Conservation (phyloP, 2,329 filamentous ascomycete species). For the Didymella keratinophila region DNA sequence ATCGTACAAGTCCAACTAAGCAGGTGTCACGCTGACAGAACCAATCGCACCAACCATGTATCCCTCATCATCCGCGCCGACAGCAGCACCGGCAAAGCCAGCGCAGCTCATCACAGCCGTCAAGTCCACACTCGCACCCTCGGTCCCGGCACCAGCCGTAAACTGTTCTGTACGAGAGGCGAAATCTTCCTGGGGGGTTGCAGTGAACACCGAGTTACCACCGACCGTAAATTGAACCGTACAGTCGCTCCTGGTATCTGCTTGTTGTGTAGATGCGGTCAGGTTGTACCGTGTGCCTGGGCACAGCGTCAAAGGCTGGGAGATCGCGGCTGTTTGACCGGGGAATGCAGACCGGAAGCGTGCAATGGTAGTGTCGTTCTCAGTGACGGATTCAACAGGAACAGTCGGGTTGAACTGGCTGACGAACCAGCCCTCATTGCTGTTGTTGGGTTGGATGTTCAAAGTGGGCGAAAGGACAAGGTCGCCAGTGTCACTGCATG, state of each 20-base stretch:
- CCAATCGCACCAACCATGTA: slow-evolving; percentile 27
- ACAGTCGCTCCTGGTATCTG: slow-evolving; percentile 30
- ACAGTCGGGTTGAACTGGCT: slow-evolving; percentile 28
- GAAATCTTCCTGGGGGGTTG: slow-evolving; percentile 29
- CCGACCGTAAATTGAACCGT: slow-evolving; percentile 29
- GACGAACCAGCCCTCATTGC: slow-evolving; percentile 34
- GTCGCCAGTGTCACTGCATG: slow-evolving; percentile 35
- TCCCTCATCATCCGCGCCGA: slow-evolving; percentile 26
- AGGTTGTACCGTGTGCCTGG: slow-evolving; percentile 36
- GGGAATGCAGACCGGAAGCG: slow-evolving; percentile 36
- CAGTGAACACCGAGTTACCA: slow-evolving; percentile 22
- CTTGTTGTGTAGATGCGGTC: slow-evolving; percentile 24
- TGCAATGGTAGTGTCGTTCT: slow-evolving; percentile 26
- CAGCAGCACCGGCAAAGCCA: slow-evolving; percentile 27
- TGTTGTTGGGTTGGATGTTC: slow-evolving; percentile 22
- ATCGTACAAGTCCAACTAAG: neutral
- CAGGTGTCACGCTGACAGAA: slow-evolving; percentile 9
- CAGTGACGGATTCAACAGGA: slow-evolving; percentile 23
- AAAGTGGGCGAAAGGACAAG: slow-evolving; percentile 41
- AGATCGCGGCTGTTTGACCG: slow-evolving; percentile 29
- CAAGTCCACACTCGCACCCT: slow-evolving; percentile 35
- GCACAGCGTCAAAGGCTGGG: slow-evolving; percentile 39
- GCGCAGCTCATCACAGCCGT: slow-evolving; percentile 31
- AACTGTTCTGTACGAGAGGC: slow-evolving; percentile 23
- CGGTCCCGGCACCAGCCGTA: slow-evolving; percentile 26